phyloP scores from a whole-genome alignment of 495 filamentous ascomycete genomes.

The Podospora tetraspora region DNA sequence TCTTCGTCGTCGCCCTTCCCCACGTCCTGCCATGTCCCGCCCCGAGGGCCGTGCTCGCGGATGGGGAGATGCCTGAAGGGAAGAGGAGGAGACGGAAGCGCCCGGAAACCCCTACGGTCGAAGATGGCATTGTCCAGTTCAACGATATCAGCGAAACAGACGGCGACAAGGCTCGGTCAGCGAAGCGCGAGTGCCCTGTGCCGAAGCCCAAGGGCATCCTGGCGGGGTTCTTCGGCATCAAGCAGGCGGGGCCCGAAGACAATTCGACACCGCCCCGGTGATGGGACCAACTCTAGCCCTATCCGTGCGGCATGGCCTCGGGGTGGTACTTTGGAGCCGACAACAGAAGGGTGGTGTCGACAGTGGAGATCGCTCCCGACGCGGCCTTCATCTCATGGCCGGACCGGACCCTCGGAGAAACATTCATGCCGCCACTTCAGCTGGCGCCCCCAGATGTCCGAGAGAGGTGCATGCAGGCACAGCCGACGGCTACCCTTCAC shows the following conservation, averaged over 20 bases:
- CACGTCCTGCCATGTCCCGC: conserved; percentile 92
- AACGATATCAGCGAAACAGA: conserved; percentile 14
- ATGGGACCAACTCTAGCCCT: background rate
- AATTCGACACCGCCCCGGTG: conserved; percentile 14
- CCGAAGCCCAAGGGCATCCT: conserved; percentile 75
- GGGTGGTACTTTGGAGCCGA: background rate
- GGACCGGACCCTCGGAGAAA: background rate
- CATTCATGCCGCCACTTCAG: background rate
- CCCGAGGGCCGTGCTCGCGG: conserved; percentile 65
- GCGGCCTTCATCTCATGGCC: background rate
- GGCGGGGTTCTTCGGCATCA: conserved; percentile 69
- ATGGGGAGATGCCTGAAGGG: conserved; percentile 56
- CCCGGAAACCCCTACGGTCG: conserved; percentile 25
- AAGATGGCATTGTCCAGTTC: conserved; percentile 37
- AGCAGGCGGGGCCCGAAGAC: conserved; percentile 17
- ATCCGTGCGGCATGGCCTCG: background rate
- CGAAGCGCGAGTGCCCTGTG: conserved; percentile 65
- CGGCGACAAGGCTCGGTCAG: conserved; percentile 17
- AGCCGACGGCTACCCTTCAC: background rate
- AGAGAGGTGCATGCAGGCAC: background rate
- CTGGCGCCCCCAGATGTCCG: background rate
- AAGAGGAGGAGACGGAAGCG: conserved; percentile 43
- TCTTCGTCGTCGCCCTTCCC: conserved; percentile 85
- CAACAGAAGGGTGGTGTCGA: background rate
- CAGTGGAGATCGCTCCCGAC: background rate